Percentiles rank a stretch among this genome's conserved stretches.
These are phyloP conservation scores for Diddensiella santjacobensis DNA, from an alignment of 805 yeast species.

Conservation along the genomic window DNA sequence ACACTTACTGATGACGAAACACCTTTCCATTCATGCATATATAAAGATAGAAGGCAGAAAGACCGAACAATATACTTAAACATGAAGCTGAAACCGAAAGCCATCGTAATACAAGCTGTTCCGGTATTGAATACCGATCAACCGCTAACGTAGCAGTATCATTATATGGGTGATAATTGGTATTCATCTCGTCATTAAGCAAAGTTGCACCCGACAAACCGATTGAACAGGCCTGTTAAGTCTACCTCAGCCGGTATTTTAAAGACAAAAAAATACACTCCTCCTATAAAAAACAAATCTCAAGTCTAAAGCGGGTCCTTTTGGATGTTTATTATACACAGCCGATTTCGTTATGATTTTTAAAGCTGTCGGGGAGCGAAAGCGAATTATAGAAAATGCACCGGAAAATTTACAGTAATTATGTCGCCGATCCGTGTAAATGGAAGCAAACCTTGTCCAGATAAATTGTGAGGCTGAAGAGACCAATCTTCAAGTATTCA, in stretches of 20 bases:
- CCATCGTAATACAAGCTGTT: constrained; percentile 32
- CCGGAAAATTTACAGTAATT: neutral
- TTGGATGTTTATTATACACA: too few relatives aligned
- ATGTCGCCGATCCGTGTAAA: neutral
- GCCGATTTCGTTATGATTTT: too few relatives aligned
- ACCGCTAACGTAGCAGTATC: constrained; percentile 14
- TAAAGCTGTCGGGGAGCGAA: neutral
- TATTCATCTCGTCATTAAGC: neutral
- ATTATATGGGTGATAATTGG: constrained; percentile 2
- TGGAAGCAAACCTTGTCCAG: neutral
- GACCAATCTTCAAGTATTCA: too few relatives aligned
- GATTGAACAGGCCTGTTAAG: neutral
- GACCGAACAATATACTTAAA: constrained; percentile 50
- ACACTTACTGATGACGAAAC: constrained; percentile 30
- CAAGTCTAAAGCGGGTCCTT: too few relatives aligned
- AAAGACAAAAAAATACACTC: neutral
- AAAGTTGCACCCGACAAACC: neutral
- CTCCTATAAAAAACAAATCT: neutral
- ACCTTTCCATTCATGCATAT: constrained; percentile 25
- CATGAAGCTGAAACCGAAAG: constrained; percentile 49
- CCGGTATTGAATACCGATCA: constrained; percentile 20
- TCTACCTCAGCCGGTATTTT: neutral
- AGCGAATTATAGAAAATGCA: neutral
- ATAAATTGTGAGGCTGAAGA: too few relatives aligned
- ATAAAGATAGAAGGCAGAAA: constrained; percentile 56